A percentile compares a stretch with the other conserved stretches of the same genome.
phyloP scores from a whole-genome alignment of 768 basidiomycete genomes.

The Dioszegia aurantiaca region DNA sequence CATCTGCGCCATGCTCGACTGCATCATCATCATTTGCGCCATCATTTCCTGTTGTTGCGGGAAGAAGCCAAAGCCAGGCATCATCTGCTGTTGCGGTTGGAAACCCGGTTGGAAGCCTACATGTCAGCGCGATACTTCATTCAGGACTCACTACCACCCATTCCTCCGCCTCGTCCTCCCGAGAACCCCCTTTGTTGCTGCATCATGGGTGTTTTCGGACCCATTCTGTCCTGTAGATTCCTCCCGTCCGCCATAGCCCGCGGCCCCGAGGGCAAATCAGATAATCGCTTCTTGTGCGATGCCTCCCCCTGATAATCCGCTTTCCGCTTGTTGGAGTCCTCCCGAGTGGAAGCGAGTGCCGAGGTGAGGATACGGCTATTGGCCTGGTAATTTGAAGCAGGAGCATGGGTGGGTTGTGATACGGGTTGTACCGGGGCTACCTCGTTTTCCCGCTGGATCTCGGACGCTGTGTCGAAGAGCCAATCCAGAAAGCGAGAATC shows the following conservation, averaged over 20 bases:
- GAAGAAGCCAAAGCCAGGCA: conserved; percentile 37
- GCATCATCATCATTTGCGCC: conserved; percentile 90
- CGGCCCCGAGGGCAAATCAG: conserved; percentile 67
- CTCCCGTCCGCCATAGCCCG: conserved; percentile 69
- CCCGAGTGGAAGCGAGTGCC: conserved; percentile 38
- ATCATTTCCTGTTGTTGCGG: conserved; percentile 62
- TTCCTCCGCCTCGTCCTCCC: conserved; percentile 11
- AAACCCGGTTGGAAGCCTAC: conserved; percentile 33
- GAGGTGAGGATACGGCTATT: conserved; percentile 32
- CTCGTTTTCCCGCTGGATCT: conserved; percentile 17
- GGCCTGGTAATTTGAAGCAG: conserved; percentile 7
- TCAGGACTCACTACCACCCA: conserved; percentile 19
- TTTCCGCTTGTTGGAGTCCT: conserved; percentile 37
- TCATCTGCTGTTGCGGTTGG: conserved; percentile 27
- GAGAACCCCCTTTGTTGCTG: conserved; percentile 27
- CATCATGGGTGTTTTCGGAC: conserved; percentile 40
- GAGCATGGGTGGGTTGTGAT: conserved; percentile 7
- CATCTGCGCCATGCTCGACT: conserved; percentile 64
- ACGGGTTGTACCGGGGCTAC: conserved; percentile 3
- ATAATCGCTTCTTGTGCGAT: conserved; percentile 35
- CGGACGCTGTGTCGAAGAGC: conserved; percentile 36
- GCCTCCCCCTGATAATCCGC: conserved; percentile 23
- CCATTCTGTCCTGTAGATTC: conserved; percentile 79
- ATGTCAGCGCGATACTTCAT: not conserved
- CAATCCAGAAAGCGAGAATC: conserved; percentile 43